Conservation (phyloP, 164 flowering plant species). For the Nymphaea colorata region DNA sequence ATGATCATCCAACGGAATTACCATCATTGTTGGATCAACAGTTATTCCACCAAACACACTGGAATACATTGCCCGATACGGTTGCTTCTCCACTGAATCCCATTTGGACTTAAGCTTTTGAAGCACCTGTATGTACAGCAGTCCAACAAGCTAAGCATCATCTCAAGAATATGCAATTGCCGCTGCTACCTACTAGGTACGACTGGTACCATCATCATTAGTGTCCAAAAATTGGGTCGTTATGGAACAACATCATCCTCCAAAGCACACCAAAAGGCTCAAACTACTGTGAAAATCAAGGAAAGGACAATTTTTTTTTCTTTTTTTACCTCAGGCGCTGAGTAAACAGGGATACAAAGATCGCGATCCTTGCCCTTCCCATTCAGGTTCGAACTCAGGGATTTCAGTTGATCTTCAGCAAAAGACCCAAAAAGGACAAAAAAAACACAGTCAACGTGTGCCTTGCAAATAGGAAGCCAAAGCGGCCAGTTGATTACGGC, state of each 20-base stretch:
- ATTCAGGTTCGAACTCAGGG: constrained; percentile 17
- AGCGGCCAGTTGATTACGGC: not conserved
- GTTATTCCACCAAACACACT: constrained; percentile 69
- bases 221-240: not conserved
- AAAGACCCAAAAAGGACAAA: not conserved
- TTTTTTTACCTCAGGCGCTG: constrained; percentile 13
- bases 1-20: constrained; percentile 89
- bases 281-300: no score
- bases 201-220: not conserved
- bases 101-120: constrained; percentile 56
- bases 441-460: not conserved
- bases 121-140: constrained; percentile 36
- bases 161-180: no score
- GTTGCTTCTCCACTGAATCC: constrained; percentile 39
- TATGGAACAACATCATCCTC: no score
- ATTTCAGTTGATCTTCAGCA: not conserved
- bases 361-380: constrained; percentile 17
- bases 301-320: not conserved
- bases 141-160: not conserved
- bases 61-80: constrained; percentile 85
- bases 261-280: no score
- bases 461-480: not conserved
- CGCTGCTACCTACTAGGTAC: not conserved
- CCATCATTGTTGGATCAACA: constrained; percentile 82
- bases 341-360: constrained; percentile 18